These are phyloP conservation scores for Penicillium olsonii DNA, from an alignment of 2,329 filamentous ascomycete species.

Conservation along the genomic window DNA sequence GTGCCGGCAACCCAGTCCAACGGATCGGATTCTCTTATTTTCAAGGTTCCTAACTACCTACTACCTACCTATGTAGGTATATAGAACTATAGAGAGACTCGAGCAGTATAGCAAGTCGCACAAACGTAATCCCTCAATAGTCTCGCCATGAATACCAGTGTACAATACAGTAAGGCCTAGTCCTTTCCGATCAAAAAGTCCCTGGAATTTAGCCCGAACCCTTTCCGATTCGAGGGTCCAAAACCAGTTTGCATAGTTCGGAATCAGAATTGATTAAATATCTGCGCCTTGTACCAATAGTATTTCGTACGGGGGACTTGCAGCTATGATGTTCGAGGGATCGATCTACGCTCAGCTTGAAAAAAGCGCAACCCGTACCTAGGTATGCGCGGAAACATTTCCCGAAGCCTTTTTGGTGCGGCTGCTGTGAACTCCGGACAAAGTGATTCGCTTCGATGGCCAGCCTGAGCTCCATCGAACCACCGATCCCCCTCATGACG, in stretches of 20 bases:
- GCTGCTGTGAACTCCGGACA: neutral
- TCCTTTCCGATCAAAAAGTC: neutral
- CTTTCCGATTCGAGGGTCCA: neutral
- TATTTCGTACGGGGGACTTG: too few relatives aligned
- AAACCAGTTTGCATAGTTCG: neutral
- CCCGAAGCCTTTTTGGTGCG: neutral
- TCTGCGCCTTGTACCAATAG: too few relatives aligned
- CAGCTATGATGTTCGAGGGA: neutral
- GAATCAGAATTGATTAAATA: too few relatives aligned
- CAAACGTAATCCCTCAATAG: too few relatives aligned
- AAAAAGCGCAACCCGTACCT: neutral
- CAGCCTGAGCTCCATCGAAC: neutral
- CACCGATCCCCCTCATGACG: neutral
- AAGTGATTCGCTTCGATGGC: neutral
- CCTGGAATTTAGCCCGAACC: neutral
- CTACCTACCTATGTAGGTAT: too few relatives aligned
- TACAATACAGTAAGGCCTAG: neutral
- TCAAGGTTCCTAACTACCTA: neutral
- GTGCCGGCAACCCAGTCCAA: conserved; percentile 23
- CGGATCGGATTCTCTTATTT: conserved; percentile 23
- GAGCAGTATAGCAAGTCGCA: too few relatives aligned
- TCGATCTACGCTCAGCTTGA: neutral
- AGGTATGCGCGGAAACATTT: neutral
- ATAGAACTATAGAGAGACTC: neutral
- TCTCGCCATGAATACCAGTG: too few relatives aligned